phyloP scores from a whole-genome alignment of 164 flowering plant species.

The Vitis cinerea region DNA sequence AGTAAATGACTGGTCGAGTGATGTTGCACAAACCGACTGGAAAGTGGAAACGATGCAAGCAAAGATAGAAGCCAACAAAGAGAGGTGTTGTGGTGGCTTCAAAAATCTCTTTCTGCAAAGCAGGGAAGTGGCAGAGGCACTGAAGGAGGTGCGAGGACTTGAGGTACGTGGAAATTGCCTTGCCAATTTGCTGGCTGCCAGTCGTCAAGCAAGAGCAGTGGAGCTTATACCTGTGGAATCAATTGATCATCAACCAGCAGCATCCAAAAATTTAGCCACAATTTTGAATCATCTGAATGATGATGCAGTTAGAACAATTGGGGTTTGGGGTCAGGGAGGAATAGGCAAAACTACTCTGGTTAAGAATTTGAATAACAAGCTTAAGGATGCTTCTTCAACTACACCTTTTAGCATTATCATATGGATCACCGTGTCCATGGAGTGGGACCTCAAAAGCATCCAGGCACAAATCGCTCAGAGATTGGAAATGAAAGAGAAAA shows the following conservation, averaged over 20 bases:
- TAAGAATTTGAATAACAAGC: conserved; percentile 16
- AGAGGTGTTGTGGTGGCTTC: background rate
- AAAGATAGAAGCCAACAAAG: background rate
- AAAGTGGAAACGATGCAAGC: background rate
- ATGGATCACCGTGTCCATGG: conserved; percentile 13
- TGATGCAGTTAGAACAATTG: conserved; percentile 4
- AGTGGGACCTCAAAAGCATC: conserved; percentile 12
- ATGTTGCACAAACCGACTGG: background rate
- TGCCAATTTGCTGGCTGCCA: background rate
- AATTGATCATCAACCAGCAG: conserved; percentile 11
- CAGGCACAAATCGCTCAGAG: conserved; percentile 20
- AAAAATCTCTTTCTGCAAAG: background rate
- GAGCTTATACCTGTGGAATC: conserved; percentile 11
- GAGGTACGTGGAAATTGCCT: background rate
- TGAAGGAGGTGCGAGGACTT: background rate
- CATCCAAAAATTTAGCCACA: conserved; percentile 3
- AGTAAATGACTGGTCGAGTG: background rate
- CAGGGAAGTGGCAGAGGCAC: background rate
- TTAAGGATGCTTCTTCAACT: background rate
- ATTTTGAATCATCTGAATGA: conserved; percentile 3
- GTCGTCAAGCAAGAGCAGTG: background rate
- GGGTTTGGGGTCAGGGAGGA: conserved; percentile 24
- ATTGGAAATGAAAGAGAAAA: conserved; percentile 7
- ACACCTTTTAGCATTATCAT: conserved; percentile 9
- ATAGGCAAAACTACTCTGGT: conserved; percentile 20